A percentile compares a stretch with the other conserved stretches of the same genome.
phyloP scores from a whole-genome alignment of 768 basidiomycete genomes.

The Boletus rufocinnamomeus region DNA sequence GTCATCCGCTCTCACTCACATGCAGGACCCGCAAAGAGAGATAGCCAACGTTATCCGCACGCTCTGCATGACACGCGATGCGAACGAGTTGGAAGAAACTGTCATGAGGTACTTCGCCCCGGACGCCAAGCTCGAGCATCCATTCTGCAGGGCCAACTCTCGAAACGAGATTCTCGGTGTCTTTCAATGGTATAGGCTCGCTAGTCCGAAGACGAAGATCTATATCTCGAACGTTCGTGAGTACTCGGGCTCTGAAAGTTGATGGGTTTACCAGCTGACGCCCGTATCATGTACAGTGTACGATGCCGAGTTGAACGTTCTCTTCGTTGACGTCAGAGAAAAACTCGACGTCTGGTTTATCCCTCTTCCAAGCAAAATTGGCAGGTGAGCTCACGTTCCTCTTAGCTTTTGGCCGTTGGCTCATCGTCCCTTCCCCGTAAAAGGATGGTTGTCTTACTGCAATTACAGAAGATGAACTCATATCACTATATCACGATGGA shows the following conservation, averaged over 20 bases:
- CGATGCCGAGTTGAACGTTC: slow-evolving; percentile 41
- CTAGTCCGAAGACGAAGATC: slow-evolving; percentile 52
- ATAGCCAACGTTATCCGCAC: slow-evolving; percentile 46
- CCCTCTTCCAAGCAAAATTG: slow-evolving; percentile 48
- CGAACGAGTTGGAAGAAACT: slow-evolving; percentile 50
- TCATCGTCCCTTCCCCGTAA: neutral
- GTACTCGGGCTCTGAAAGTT: slow-evolving; percentile 15
- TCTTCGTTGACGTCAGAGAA: slow-evolving; percentile 57
- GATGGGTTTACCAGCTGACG: slow-evolving; percentile 2
- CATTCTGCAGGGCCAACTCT: slow-evolving; percentile 56
- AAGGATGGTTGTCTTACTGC: slow-evolving; percentile 53
- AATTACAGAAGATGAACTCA: slow-evolving; percentile 44
- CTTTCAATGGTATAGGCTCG: slow-evolving; percentile 68
- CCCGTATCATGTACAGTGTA: slow-evolving; percentile 41
- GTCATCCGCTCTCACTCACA: slow-evolving; percentile 23
- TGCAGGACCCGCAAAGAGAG: slow-evolving; percentile 60
- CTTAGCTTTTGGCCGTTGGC: neutral
- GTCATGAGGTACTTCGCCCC: slow-evolving; percentile 52
- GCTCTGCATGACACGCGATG: slow-evolving; percentile 49
- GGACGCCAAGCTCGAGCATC: slow-evolving; percentile 61
- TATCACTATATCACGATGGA: slow-evolving; percentile 51
- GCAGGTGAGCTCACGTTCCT: slow-evolving; percentile 41
- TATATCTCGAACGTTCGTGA: slow-evolving; percentile 46
- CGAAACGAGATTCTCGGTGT: slow-evolving; percentile 52
- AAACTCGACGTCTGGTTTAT: slow-evolving; percentile 42